Conservation (phyloP, 352 stramenopile genomes). For the Peronospora tabacina region DNA sequence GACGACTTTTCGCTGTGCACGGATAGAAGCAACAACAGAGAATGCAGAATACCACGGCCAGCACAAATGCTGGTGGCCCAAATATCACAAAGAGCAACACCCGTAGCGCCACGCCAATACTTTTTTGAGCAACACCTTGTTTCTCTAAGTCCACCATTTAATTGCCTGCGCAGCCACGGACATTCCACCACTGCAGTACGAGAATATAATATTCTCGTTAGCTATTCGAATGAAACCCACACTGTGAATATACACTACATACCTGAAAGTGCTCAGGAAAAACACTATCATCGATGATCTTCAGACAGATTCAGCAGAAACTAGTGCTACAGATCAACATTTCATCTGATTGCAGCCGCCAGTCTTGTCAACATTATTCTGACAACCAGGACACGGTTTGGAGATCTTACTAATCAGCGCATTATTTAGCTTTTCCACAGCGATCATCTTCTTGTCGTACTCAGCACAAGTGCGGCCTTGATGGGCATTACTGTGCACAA, state of each 20-base stretch:
- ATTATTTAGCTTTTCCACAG: conserved; percentile 81
- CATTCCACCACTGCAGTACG: conserved; percentile 66
- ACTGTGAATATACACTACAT: not conserved
- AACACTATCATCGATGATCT: conserved; percentile 72
- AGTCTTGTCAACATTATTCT: conserved; percentile 86
- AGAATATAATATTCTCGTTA: conserved; percentile 4
- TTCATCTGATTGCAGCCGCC: conserved; percentile 90
- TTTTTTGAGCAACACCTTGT: conserved; percentile 33
- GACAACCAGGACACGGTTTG: conserved; percentile 83
- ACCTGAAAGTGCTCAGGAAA: conserved; percentile 86
- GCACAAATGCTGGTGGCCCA: conserved; percentile 47
- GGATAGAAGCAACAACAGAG: conserved; percentile 62
- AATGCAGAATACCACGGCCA: conserved; percentile 47
- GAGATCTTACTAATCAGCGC: conserved; percentile 69
- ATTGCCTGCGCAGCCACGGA: conserved; percentile 59
- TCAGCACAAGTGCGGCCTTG: conserved; percentile 51
- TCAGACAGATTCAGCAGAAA: conserved; percentile 87
- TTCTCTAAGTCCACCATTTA: conserved; percentile 60
- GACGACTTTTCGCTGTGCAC: conserved; percentile 36
- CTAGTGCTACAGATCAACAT: conserved; percentile 69
- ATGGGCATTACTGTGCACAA: conserved; percentile 84
- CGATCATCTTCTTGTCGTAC: conserved; percentile 69
- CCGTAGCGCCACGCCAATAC: conserved; percentile 32
- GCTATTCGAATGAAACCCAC: not conserved
- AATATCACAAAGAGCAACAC: conserved; percentile 58